These are phyloP conservation scores for Metschnikowia koreensis DNA, from an alignment of 805 yeast species.

Conservation along the genomic window DNA sequence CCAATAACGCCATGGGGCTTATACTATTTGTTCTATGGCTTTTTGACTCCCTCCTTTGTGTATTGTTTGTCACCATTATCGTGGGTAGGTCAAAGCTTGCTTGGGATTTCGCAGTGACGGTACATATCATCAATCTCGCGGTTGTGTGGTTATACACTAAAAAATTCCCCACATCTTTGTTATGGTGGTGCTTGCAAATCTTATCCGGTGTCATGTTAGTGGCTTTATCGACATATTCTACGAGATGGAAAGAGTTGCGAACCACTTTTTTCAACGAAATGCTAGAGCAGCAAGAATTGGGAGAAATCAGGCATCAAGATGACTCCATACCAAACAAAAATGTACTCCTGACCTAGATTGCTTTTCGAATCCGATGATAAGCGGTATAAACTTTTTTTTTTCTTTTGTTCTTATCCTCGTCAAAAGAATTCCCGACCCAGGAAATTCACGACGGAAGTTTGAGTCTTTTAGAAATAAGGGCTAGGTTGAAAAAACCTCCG, in stretches of 20 bases:
- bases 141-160: constrained; percentile 67
- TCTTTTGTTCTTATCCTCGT: too few relatives aligned
- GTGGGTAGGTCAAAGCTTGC: constrained; percentile 94
- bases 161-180: constrained; percentile 63
- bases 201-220: constrained; percentile 68
- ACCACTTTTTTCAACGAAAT: constrained; percentile 87
- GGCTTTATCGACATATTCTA: constrained; percentile 80
- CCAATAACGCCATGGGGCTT: constrained; percentile 78
- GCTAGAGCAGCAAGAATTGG: constrained; percentile 43
- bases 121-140: constrained; percentile 74
- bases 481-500: too few relatives aligned
- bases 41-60: constrained; percentile 77
- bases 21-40: constrained; percentile 77
- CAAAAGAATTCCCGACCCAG: too few relatives aligned
- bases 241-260: constrained; percentile 88
- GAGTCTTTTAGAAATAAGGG: too few relatives aligned
- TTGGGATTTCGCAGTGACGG: constrained; percentile 94
- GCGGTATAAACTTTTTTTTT: too few relatives aligned
- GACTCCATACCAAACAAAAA: constrained; percentile 2
- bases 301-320: constrained; percentile 1
- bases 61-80: constrained; percentile 76
- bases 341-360: too few relatives aligned
- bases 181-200: constrained; percentile 85
- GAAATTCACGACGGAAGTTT: too few relatives aligned
- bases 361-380: too few relatives aligned